These are phyloP conservation scores for Beauveria australis DNA, from an alignment of 2,329 filamentous ascomycete species.

Conservation along the genomic window DNA sequence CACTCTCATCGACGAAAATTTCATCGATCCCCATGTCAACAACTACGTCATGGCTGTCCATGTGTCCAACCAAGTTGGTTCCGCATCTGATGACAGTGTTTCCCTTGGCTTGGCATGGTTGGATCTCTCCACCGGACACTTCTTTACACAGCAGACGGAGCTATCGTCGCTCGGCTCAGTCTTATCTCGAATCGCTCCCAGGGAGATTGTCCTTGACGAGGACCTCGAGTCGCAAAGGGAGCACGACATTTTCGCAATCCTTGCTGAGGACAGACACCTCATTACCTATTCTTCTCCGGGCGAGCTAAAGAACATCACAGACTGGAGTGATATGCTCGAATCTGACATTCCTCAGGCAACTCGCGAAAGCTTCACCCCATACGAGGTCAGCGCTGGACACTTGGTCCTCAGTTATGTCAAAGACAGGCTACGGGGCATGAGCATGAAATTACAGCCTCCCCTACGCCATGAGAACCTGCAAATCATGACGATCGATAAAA, in stretches of 20 bases:
- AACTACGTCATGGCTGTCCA: conserved; percentile 86
- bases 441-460: conserved; percentile 77
- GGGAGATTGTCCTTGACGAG: conserved; percentile 75
- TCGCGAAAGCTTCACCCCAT: conserved; percentile 48
- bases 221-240: conserved; percentile 48
- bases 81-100: conserved; percentile 8
- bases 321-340: conserved; percentile 75
- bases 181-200: conserved; percentile 72
- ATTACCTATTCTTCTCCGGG: conserved; percentile 60
- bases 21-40: conserved; percentile 88
- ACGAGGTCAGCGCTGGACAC: conserved; percentile 70
- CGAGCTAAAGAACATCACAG: conserved; percentile 40
- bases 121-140: conserved; percentile 90
- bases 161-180: conserved; percentile 67
- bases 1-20: conserved; percentile 94
- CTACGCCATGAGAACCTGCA: conserved; percentile 64
- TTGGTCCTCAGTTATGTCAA: conserved; percentile 79
- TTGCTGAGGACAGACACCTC: conserved; percentile 67
- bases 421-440: conserved; percentile 66
- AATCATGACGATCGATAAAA: conserved; percentile 86
- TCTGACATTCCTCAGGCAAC: conserved; percentile 51
- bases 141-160: conserved; percentile 73
- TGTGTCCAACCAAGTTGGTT: conserved; percentile 23
- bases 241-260: conserved; percentile 55
- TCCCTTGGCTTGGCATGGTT: conserved; percentile 80